These are phyloP conservation scores for Paecilomyces sp. DNA, from an alignment of 2,329 filamentous ascomycete genomes.

Conservation along the genomic window DNA sequence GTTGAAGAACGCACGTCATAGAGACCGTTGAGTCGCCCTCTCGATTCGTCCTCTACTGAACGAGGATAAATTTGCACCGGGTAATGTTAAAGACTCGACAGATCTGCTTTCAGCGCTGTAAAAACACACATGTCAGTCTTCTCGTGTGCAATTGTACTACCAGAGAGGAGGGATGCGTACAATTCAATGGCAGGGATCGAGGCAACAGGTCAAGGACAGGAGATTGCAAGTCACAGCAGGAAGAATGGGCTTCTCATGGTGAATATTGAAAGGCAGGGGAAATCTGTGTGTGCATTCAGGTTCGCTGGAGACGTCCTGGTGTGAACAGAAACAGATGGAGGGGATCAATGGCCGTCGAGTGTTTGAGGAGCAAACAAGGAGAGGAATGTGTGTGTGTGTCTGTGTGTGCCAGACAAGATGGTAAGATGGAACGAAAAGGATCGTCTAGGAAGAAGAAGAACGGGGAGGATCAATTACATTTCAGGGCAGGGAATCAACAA, in stretches of 20 bases:
- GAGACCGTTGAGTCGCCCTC: slow-evolving; percentile 4
- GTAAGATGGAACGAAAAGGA: neutral
- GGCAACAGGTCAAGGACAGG: neutral
- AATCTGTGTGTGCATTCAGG: neutral
- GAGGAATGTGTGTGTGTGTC: neutral
- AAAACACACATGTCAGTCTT: neutral
- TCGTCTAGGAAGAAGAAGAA: too few relatives aligned
- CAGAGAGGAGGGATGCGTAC: neutral
- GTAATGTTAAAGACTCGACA: neutral
- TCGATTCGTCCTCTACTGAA: slow-evolving; percentile 2
- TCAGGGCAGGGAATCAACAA: neutral
- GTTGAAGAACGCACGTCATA: slow-evolving; percentile 3
- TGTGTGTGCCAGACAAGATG: neutral
- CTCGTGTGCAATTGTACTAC: neutral
- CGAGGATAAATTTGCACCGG: neutral
- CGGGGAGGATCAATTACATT: neutral
- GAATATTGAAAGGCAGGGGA: neutral
- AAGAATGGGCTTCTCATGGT: neutral
- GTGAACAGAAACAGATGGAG: neutral
- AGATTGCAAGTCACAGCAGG: neutral
- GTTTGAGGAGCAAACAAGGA: neutral
- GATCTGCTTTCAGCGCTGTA: neutral
- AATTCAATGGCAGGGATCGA: neutral
- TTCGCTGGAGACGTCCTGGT: neutral
- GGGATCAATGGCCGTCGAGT: neutral